A percentile compares a stretch with the other conserved stretches of the same genome.
Evolutionary conservation across 306 rosid genomes (phyloP).

Genomic region (Corylus americana): DNA sequence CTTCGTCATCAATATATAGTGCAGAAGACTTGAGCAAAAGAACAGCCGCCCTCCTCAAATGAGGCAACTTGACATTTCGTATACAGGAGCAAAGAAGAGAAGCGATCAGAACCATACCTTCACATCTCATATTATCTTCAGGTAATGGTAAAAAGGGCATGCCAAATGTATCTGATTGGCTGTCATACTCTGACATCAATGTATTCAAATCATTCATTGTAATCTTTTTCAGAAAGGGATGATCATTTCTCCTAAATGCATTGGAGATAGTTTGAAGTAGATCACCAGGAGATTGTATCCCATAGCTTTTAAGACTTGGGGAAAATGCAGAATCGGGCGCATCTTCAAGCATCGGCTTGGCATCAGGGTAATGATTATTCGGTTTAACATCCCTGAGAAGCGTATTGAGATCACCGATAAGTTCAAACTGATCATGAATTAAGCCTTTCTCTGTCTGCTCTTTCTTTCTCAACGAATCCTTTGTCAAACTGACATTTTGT

Average conservation of each 20-base stretch:
- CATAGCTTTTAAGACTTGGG: slow-evolving; percentile 50
- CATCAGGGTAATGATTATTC: slow-evolving; percentile 46
- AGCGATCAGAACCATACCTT: slow-evolving; percentile 95
- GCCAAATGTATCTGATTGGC: slow-evolving; percentile 89
- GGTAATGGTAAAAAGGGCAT: slow-evolving; percentile 75
- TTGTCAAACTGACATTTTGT: slow-evolving; percentile 53
- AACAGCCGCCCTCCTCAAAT: slow-evolving; percentile 82
- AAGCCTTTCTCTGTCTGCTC: slow-evolving; percentile 59
- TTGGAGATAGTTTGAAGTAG: slow-evolving; percentile 76
- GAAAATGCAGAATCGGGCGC: slow-evolving; percentile 51
- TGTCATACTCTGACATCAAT: slow-evolving; percentile 83
- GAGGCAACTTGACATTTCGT: slow-evolving; percentile 93
- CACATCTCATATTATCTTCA: slow-evolving; percentile 84
- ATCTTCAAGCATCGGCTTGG: slow-evolving; percentile 43
- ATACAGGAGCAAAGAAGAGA: slow-evolving; percentile 92
- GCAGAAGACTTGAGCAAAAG: slow-evolving; percentile 90
- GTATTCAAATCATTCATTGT: slow-evolving; percentile 69
- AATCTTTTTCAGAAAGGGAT: slow-evolving; percentile 79
- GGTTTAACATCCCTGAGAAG: slow-evolving; percentile 72
- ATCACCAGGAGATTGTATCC: slow-evolving; percentile 71
- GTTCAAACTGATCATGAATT: slow-evolving; percentile 63
- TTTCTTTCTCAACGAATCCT: slow-evolving; percentile 43
- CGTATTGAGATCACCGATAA: slow-evolving; percentile 71
- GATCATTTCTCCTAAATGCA: slow-evolving; percentile 80
- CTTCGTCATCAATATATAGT: slow-evolving; percentile 86